Percentiles rank a stretch among this genome's conserved stretches.
Conservation (phyloP, 257 asterid species). For the Voacanga thouarsii region DNA sequence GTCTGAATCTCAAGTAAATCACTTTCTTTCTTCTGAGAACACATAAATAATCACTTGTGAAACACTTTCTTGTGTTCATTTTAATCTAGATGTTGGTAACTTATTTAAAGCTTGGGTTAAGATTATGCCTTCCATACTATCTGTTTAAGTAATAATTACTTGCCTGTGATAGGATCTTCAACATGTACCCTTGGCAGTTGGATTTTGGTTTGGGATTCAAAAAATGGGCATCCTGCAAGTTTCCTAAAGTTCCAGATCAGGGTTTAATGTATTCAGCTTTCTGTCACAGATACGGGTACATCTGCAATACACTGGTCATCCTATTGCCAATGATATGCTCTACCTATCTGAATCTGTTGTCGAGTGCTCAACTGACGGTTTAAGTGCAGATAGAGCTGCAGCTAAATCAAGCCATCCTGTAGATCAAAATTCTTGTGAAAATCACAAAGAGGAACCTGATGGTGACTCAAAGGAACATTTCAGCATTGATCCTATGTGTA, state of each 20-base stretch:
- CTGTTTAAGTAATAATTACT: not conserved
- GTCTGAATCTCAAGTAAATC: not conserved
- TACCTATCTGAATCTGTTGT: conserved; percentile 52
- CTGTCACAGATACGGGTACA: conserved; percentile 87
- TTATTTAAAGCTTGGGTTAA: not conserved
- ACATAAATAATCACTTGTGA: not conserved
- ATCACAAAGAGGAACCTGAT: conserved; percentile 28
- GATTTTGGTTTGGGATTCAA: not conserved
- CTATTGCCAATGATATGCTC: conserved; percentile 90
- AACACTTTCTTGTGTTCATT: not conserved
- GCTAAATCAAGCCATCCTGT: conserved; percentile 30
- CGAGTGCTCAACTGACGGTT: conserved; percentile 41
- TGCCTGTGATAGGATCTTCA: not conserved
- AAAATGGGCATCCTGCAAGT: not conserved
- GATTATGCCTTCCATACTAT: not conserved
- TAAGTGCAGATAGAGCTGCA: conserved; percentile 59
- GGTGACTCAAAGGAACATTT: conserved; percentile 45
- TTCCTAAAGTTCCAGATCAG: not conserved
- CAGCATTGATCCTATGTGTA: conserved; percentile 80
- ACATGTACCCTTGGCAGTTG: not conserved
- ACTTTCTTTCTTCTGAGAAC: not conserved
- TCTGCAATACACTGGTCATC: conserved; percentile 77
- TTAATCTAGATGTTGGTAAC: not conserved
- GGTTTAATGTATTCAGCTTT: conserved; percentile 14
- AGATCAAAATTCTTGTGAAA: conserved; percentile 28